Base-by-base conservation (phyloP, 176 grass and related monocot species). In the Eragrostis curvula region DNA sequence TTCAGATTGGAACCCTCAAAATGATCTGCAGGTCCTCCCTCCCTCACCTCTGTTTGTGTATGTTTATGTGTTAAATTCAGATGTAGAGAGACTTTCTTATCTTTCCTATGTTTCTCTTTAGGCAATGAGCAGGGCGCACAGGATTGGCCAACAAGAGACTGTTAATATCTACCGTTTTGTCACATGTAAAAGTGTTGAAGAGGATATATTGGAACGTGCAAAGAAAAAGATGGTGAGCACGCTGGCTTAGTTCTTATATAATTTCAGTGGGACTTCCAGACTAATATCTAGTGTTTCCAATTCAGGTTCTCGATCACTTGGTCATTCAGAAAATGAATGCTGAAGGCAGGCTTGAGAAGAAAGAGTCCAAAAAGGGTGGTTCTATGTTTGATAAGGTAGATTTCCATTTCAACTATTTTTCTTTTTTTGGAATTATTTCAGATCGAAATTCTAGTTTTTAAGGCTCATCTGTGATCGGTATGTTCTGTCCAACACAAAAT, bases 311-410 rank as follows among this genome's bases (percentile, higher is more conserved):
- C 78, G 96, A 99, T 99, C 96, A 98, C 88, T 84, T 98, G 27
- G 96, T 98, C 44, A 98, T 98, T 93, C 96, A 99, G 87, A 99
- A 99, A 81, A 68, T 99, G 73, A 99, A 99, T 90, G 96, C 96
- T 80, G 96, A 99, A 83, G 96, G 96, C 5, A 93, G 96, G 58
- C 96, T 99, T 25, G 96, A 99, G 87, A 99, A 99, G 87, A 99
- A 99, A 87, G 96, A 99, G 86, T 86, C 92, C n/a, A 99, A 99
- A 84, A 99, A 99, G 61, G 96, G 96, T 41, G 92, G 79, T 61
- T 93, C 96, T 41, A 80, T 99, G 85, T 99, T 99, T 88, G 96
- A 99, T 65, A 99, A 99, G 91, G 96, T 84, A 81, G 81, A 18
- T 57, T 75, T 65, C 86, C 36, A 45, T 70, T 70, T 36, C 4